Evolutionary conservation across 805 yeast genomes (phyloP).

Genomic region (Wickerhamomyces sydowiorum): DNA sequence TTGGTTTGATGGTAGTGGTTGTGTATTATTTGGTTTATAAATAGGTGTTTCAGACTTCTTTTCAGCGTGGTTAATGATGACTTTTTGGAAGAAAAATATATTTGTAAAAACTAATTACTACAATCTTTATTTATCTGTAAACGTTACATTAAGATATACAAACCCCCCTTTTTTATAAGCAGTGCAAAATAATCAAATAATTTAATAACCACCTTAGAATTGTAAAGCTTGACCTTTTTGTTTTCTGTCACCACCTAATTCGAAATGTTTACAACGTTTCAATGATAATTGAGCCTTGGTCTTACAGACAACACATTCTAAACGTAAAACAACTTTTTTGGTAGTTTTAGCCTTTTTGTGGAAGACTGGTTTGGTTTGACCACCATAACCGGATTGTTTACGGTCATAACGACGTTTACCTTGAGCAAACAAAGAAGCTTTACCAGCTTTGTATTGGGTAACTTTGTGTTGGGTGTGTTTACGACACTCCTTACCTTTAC

Average conservation of each 20-base stretch:
- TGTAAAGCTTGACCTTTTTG: slow-evolving; percentile 99
- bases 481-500: slow-evolving; percentile 98
- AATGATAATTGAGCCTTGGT: slow-evolving; percentile 96
- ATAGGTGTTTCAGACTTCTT: too few species aligned
- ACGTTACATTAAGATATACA: slow-evolving; percentile 23
- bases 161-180: slow-evolving; percentile 15
- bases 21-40: too few species aligned
- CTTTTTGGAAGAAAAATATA: too few species aligned
- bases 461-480: slow-evolving; percentile 99
- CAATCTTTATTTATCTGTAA: slow-evolving; percentile 6
- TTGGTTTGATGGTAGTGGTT: too few species aligned
- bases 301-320: slow-evolving; percentile 98
- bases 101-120: not conserved
- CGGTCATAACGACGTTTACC: slow-evolving; percentile 99
- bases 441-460: slow-evolving; percentile 99
- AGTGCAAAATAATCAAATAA: slow-evolving; percentile 8
- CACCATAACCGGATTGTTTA: slow-evolving; percentile 99
- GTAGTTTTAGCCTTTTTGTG: slow-evolving; percentile 99
- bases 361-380: slow-evolving; percentile 99
- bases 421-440: slow-evolving; percentile 98
- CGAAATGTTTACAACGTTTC: slow-evolving; percentile 99
- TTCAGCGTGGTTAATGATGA: too few species aligned
- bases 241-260: slow-evolving; percentile 99
- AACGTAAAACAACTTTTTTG: slow-evolving; percentile 99
- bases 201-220: slow-evolving; percentile 54